phyloP scores from a whole-genome alignment of 768 basidiomycete species.

The Rubroboletus pulcherrimus region DNA sequence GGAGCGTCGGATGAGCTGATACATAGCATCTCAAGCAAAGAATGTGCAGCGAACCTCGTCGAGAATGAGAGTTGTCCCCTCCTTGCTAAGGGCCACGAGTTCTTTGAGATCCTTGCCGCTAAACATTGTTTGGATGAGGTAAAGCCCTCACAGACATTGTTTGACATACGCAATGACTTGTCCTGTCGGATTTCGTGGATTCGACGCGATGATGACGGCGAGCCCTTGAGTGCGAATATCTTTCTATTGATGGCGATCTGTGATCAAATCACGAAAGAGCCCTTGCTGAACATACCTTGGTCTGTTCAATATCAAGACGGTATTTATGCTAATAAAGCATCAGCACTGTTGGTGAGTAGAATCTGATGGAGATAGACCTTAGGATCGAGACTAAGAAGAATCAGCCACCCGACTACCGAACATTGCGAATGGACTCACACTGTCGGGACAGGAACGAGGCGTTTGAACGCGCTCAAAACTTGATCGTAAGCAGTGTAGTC shows the following conservation, averaged over 20 bases:
- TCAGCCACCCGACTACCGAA: neutral
- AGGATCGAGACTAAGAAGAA: conserved; percentile 40
- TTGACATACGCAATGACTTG: conserved; percentile 63
- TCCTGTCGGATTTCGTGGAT: conserved; percentile 97
- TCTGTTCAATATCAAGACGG: conserved; percentile 72
- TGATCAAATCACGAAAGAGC: neutral
- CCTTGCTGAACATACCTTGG: conserved; percentile 45
- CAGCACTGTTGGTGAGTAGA: conserved; percentile 1
- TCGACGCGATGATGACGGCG: conserved; percentile 82
- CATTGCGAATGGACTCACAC: conserved; percentile 47
- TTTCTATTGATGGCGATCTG: conserved; percentile 38
- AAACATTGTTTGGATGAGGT: conserved; percentile 8
- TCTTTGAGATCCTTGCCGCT: conserved; percentile 80
- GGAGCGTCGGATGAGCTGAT: neutral
- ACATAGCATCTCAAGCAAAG: neutral
- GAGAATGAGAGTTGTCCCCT: conserved; percentile 79
- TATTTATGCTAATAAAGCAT: conserved; percentile 53
- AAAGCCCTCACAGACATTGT: neutral
- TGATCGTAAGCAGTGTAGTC: conserved; percentile 91
- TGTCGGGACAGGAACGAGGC: conserved; percentile 88
- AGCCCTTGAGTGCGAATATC: conserved; percentile 83
- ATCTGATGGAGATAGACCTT: conserved; percentile 29
- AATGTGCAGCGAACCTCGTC: conserved; percentile 60
- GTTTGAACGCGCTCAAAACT: conserved; percentile 79
- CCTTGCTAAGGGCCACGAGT: conserved; percentile 67